Evolutionary conservation across 768 basidiomycete genomes (phyloP), one percentile per base, ranked within the genome.

Genomic region (Gymnopilus junonius): DNA sequence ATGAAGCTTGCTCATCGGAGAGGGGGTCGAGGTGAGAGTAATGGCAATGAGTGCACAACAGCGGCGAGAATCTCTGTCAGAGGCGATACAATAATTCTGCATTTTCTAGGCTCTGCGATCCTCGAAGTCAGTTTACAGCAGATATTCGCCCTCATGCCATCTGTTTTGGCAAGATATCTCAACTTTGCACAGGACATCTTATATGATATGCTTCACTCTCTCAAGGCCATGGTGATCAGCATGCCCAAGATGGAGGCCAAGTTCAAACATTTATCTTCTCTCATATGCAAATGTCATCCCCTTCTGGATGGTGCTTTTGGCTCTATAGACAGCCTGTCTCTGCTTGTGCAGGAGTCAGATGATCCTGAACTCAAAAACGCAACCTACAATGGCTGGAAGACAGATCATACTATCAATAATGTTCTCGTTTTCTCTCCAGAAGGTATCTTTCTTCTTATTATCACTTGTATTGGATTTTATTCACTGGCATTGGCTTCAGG

Each of bases 321-420:
- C 7, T 74, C 70, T 20, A 77, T 83, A 15, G 77, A 82, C 74
- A 78, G 81, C 1, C 64, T 81, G 1, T 79, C 77, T 37, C 68
- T 82, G 20, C 69, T 71, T 7, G 71, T 75, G 0, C 72, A 80
- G 58, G 74, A 72, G 15, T 78, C 77, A 0, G 69, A 71, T 43
- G 77, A 83, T 69, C 61, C 67, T 0, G 76, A 80, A 3, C 70
- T 82, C 27, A 79, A 83, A 65, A 84, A 83, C 67, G 73, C 77
- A 8, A 82, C 77, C 11, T 83, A 77, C 64, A 82, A 82, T 71
- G 76, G 79, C 0, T 84, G 80, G 82, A 53, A 77, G 2, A 71
- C 73, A 27, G 73, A 74, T 6, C 82, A 83, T 62, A 80, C 70
- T 63, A 65, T 79, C 4, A 82, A 75, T 57, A 72, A 58, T 64